phyloP scores from a whole-genome alignment of 192 early-diverging fungal genomes.

The Gonapodya sp. region DNA sequence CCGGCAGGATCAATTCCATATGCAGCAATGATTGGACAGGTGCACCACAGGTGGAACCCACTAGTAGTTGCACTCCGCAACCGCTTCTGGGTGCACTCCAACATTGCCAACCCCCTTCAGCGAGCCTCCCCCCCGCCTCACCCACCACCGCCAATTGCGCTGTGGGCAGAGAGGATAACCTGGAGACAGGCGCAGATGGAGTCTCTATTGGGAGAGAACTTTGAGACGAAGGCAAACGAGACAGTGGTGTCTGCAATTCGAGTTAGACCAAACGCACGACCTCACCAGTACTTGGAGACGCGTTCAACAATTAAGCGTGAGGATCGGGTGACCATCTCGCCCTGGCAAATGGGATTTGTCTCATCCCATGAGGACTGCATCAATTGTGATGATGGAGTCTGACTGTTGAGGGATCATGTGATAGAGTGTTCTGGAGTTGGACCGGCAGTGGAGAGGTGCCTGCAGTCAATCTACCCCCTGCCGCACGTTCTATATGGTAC shows the following conservation, averaged over 20 bases:
- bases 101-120: not conserved
- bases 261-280: not conserved
- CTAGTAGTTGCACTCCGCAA: not conserved
- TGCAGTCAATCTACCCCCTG: not conserved
- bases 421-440: not conserved
- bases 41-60: not conserved
- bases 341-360: not conserved
- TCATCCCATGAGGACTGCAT: not conserved
- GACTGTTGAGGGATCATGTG: not conserved
- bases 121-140: not conserved
- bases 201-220: too few relatives aligned
- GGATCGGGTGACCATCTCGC: not conserved
- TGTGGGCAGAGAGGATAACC: not conserved
- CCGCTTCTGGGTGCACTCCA: not conserved
- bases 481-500: too few relatives aligned
- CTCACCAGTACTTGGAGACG: not conserved
- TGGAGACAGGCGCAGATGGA: not conserved
- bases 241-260: not conserved
- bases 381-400: not conserved
- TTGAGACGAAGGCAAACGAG: too few relatives aligned
- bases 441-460: not conserved
- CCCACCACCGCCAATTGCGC: not conserved
- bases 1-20: not conserved
- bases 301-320: not conserved
- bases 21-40: not conserved